Base-by-base conservation (phyloP, 2,329 filamentous ascomycete species). In the Emmonsiellopsis sp. region DNA sequence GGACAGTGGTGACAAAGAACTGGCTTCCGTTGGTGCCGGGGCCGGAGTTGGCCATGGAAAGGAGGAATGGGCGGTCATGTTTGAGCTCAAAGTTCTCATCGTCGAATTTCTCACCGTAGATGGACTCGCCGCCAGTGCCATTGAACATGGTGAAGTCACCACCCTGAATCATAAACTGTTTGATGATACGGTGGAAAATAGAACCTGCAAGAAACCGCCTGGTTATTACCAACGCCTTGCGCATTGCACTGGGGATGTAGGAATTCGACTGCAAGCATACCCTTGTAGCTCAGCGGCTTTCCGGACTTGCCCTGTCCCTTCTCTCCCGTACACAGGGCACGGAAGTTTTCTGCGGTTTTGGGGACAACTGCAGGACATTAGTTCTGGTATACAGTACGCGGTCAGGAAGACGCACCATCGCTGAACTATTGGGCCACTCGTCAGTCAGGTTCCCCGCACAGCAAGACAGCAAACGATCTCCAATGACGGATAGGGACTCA, bases 111-210 rank as follows among this genome's bases (percentile, higher is more conserved):
- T 87, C 87, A 66, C 92, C 92, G 68, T 97, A 98, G 71, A 98
- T 97, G 59, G 87, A 93, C 76, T 97, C 93, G 65, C 92, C 92
- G 59, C 92, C 92, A 31, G 92, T 97, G 60, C 92, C 93, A 68
- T 97, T 92, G 68, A 89, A 89, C 53, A 83, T 85, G 48, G 92
- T 98, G 71, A 98, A 98, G 72, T 97, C 93, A 72, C 93, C 92
- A 67, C 93, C 91, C 76, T 96, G 87, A 66, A 96, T 93, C 92
- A 98, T 97, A 74, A 98, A 98, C 65, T 88, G 82, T 79, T 96
- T 96, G 77, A 98, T 98, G 59, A 98, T 87, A 50, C 92, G 87
- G 77, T 98, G 92, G 79, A 98, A 97, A 62, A 76, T 77, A 56
- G 88, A 94, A 62, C 88, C 87, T 76, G 54, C 14, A 10, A 11